These are phyloP conservation scores for Amyloporia xantha DNA, from an alignment of 768 basidiomycete genomes.

Conservation along the genomic window DNA sequence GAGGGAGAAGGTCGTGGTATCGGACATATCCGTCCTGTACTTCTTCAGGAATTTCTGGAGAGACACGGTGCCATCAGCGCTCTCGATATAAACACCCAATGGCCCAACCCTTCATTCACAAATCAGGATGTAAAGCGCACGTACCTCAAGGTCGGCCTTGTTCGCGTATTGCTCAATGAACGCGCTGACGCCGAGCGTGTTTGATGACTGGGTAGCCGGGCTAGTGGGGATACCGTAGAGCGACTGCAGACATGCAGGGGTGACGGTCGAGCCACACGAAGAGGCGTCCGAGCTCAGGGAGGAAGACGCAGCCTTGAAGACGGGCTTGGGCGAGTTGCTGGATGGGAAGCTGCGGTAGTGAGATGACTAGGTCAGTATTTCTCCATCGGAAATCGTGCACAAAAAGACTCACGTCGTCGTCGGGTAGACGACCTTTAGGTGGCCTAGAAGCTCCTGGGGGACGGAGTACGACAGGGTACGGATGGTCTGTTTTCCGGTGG, in stretches of 20 bases:
- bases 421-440: slow-evolving; percentile 25
- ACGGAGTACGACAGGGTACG: slow-evolving; percentile 28
- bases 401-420: slow-evolving; percentile 21
- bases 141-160: slow-evolving; percentile 22
- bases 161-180: slow-evolving; percentile 26
- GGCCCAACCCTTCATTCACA: slow-evolving; percentile 41
- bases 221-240: slow-evolving; percentile 31
- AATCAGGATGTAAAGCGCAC: background rate
- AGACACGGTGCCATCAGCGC: slow-evolving; percentile 35
- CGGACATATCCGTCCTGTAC: slow-evolving; percentile 10
- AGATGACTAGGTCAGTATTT: background rate
- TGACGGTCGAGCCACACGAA: slow-evolving; percentile 9
- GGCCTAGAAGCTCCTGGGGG: slow-evolving; percentile 21
- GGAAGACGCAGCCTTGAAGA: background rate
- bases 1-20: slow-evolving; percentile 13
- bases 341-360: background rate
- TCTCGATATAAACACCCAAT: slow-evolving; percentile 4
- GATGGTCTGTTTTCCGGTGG: slow-evolving; percentile 17
- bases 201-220: slow-evolving; percentile 17
- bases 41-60: slow-evolving; percentile 38
- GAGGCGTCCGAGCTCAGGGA: background rate
- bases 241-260: slow-evolving; percentile 27
- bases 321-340: background rate
- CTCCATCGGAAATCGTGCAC: background rate
- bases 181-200: slow-evolving; percentile 27